These are phyloP conservation scores for Chloris gayana DNA, from an alignment of 176 grass and related monocot species.

Conservation along the genomic window DNA sequence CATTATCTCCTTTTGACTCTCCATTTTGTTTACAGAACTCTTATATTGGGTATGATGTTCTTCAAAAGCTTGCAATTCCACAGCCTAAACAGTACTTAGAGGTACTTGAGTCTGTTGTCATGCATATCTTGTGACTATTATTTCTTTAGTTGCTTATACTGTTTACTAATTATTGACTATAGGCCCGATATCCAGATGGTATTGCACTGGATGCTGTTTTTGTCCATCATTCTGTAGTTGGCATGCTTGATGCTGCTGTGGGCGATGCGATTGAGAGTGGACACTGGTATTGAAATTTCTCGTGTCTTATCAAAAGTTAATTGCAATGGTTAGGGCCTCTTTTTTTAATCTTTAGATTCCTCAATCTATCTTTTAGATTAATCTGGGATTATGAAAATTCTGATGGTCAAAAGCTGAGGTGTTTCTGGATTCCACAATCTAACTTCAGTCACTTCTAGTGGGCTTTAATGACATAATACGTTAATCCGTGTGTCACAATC, in stretches of 20 bases:
- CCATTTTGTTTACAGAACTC: constrained; percentile 70
- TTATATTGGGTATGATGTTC: constrained; percentile 90
- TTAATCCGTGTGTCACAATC: too few species aligned
- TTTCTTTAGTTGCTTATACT: constrained; percentile 19
- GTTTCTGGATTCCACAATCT: too few species aligned
- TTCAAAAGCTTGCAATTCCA: constrained; percentile 92
- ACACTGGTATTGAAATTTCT: constrained; percentile 66
- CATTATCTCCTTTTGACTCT: constrained; percentile 28
- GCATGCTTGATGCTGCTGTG: constrained; percentile 94
- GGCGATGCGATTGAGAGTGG: constrained; percentile 80
- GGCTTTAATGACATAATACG: too few species aligned
- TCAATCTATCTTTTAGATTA: too few species aligned
- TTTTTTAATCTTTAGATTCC: too few species aligned
- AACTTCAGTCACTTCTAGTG: too few species aligned
- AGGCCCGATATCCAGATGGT: constrained; percentile 93
- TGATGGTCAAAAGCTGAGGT: too few species aligned
- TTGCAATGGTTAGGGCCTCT: background rate
- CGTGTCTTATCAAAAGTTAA: constrained; percentile 17
- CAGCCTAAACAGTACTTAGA: constrained; percentile 96
- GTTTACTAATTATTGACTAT: constrained; percentile 39
- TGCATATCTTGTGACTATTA: constrained; percentile 10
- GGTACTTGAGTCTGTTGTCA: constrained; percentile 56
- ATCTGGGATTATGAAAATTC: too few species aligned
- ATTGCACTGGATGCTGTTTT: constrained; percentile 92
- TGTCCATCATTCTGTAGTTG: constrained; percentile 87